Evolutionary conservation across 2,329 filamentous ascomycete species (phyloP).

Genomic region (Calonectria hawksworthii): DNA sequence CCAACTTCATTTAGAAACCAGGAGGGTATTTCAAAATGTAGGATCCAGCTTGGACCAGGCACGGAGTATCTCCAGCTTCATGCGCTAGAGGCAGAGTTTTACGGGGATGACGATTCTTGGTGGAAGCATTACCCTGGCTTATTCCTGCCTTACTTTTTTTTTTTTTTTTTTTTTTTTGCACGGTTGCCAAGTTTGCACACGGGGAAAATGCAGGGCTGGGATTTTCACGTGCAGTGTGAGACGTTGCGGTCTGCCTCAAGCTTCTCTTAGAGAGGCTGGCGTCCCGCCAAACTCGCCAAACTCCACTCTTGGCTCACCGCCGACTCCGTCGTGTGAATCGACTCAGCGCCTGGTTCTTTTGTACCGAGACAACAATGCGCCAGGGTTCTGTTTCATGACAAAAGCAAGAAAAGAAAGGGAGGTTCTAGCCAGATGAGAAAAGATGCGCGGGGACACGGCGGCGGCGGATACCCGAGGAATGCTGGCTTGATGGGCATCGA

Average conservation of each 20-base stretch:
- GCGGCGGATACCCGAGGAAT: slow-evolving; percentile 18
- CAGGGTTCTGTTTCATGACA: background rate
- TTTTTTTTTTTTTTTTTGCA: background rate
- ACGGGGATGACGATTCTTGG: background rate
- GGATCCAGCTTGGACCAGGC: background rate
- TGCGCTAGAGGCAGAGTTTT: slow-evolving; percentile 10
- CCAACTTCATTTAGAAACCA: slow-evolving; percentile 6
- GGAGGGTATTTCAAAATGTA: background rate
- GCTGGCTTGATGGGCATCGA: slow-evolving; percentile 10
- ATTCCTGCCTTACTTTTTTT: background rate
- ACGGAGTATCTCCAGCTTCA: slow-evolving; percentile 6
- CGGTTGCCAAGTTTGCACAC: background rate
- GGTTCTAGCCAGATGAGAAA: background rate
- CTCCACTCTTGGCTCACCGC: slow-evolving; percentile 28
- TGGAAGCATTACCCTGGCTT: background rate
- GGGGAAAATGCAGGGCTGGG: background rate
- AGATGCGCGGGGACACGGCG: background rate
- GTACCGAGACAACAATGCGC: background rate
- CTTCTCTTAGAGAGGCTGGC: slow-evolving; percentile 10
- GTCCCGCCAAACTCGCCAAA: background rate
- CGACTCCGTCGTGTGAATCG: background rate
- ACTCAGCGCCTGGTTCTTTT: background rate
- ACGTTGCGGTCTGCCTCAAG: slow-evolving; percentile 10
- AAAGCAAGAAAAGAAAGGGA: background rate
- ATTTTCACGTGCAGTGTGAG: slow-evolving; percentile 10